Evolutionary conservation across 371 early-diverging fungal genomes (phyloP), one percentile per base, ranked within the genome.

Genomic region (Dipsacomyces acuminosporus): DNA sequence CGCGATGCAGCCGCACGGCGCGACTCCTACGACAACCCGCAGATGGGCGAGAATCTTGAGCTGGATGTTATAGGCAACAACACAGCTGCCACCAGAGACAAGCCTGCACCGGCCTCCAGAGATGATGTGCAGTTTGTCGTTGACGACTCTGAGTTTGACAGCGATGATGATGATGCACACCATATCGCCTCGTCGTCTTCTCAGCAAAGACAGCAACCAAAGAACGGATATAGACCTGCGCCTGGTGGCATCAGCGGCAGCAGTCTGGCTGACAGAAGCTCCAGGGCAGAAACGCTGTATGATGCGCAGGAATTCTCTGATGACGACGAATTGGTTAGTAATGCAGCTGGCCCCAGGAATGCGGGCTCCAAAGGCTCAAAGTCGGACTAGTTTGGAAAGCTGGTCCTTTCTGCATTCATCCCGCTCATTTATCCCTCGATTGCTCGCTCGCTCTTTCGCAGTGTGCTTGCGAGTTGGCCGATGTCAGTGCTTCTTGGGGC

Each of bases 1-100:
- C 69, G 75, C 13, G 75, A 75, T 30, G 45, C 51, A 1, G 26
- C 34, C 23, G 50, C 17, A n/a, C 46, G 22, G 1, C 54, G 52
- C 18, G 73, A 66, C 25, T 72, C 67, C 1, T 66, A 57, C 44
- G 61, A 61, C 33, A 54, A 51, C 20, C 67, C 67, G 15, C 67
- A 54, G 6, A 66, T 66, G 67, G 67, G 67, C 14, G 67, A 66
- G 34, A 38, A 66, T 18, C 54, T 66, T 14, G 67, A 66, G 45
- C 47, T 66, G 34, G 61, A 52, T 22, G 67, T 52, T n/a, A 23
- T 66, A 21, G 47, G 47, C n/a, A 5, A 13, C n/a, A 38, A 22
- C 38, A n/a, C n/a, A n/a, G n/a, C n/a, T 11, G 41, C 41, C 2
- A 14, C 24, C 0, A 20, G 44, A 14, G 49, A 50, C 18, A 20